These are phyloP conservation scores for Lachancea quebecensis DNA, from an alignment of 805 yeast species.

Conservation along the genomic window DNA sequence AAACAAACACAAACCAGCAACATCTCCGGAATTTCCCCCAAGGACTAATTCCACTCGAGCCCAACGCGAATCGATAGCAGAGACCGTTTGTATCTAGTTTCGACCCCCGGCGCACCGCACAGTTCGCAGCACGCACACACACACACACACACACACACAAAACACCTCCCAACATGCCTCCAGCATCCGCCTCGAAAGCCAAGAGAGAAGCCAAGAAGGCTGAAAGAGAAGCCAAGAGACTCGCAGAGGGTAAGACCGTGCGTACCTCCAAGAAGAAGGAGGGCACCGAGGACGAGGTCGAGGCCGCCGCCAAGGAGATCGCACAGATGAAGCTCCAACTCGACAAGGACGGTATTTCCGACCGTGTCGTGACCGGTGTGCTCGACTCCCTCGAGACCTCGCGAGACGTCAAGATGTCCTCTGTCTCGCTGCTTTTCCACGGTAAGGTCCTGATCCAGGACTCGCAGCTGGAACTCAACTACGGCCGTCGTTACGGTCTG, in stretches of 20 bases:
- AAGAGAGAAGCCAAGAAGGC: conserved; percentile 96
- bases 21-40: too few relatives aligned
- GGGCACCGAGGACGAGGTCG: conserved; percentile 42
- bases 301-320: conserved; percentile 62
- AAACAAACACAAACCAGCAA: too few relatives aligned
- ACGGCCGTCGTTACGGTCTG: conserved; percentile 95
- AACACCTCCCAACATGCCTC: conserved; percentile 27
- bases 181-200: conserved; percentile 87
- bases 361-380: conserved; percentile 97
- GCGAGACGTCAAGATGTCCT: conserved; percentile 86
- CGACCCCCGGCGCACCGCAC: background rate
- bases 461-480: conserved; percentile 85
- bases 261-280: conserved; percentile 49
- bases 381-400: conserved; percentile 82
- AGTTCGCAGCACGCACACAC: background rate
- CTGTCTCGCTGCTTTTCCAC: conserved; percentile 89
- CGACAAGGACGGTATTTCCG: conserved; percentile 90
- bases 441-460: conserved; percentile 96
- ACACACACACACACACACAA: too few relatives aligned
- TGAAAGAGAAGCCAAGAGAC: conserved; percentile 95
- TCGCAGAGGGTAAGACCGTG: conserved; percentile 61
- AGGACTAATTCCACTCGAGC: too few relatives aligned
- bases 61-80: too few relatives aligned
- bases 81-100: background rate
- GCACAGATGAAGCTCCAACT: conserved; percentile 85